phyloP scores from a whole-genome alignment of 2,329 filamentous ascomycete genomes.

The Thermochaetoides dissita region DNA sequence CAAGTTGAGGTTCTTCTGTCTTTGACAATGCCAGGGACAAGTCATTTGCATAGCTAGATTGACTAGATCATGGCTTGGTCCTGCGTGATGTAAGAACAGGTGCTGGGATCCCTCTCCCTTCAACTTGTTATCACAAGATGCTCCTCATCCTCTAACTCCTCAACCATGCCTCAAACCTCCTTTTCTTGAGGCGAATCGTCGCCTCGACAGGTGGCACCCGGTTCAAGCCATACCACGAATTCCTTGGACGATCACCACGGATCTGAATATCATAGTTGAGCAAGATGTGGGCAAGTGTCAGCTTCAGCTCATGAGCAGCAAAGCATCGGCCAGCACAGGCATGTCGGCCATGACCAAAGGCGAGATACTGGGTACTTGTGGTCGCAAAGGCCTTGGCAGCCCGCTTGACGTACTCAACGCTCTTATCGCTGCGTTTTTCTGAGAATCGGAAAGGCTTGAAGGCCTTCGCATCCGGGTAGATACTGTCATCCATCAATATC shows the following conservation, averaged over 20 bases:
- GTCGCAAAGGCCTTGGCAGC: constrained; percentile 21
- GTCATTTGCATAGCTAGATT: no score
- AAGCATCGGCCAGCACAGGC: constrained; percentile 28
- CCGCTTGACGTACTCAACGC: constrained; percentile 14
- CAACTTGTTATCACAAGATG: no score
- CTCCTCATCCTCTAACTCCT: no score
- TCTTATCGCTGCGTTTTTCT: constrained; percentile 13
- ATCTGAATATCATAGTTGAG: constrained; percentile 10
- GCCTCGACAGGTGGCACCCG: constrained; percentile 9
- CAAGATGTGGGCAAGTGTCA: constrained; percentile 14
- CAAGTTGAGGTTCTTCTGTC: no score
- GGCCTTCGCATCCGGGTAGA: constrained; percentile 14
- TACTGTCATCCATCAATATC: constrained; percentile 16
- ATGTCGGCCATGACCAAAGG: constrained; percentile 27
- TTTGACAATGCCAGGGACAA: no score
- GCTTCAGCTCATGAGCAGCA: constrained; percentile 24
- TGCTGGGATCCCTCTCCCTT: no score
- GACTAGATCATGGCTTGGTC: no score
- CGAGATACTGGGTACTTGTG: constrained; percentile 20
- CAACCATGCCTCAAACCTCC: not conserved
- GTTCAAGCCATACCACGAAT: constrained; percentile 8
- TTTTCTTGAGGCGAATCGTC: constrained; percentile 9
- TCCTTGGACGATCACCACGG: constrained; percentile 3
- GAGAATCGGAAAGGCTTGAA: constrained; percentile 19
- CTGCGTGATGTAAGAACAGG: no score